Evolutionary conservation across 2,329 filamentous ascomycete species (phyloP).

Genomic region (Diaporthe ilicicola): DNA sequence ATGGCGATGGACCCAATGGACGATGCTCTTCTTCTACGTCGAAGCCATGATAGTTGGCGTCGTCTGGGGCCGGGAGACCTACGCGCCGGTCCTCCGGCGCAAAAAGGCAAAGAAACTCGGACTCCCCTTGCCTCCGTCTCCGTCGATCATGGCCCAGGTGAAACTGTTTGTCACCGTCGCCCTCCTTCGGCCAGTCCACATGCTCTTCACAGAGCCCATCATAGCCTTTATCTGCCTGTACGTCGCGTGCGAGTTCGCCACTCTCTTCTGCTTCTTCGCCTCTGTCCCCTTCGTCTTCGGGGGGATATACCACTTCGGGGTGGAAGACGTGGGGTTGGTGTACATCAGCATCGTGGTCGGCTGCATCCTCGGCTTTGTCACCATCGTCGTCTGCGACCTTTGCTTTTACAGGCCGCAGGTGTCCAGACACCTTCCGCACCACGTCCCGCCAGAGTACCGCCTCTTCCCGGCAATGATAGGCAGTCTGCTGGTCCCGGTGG

Average conservation of each 20-base stretch:
- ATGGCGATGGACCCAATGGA: slow-evolving; percentile 65
- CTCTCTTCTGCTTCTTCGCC: slow-evolving; percentile 62
- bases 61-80: slow-evolving; percentile 62
- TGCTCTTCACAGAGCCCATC: slow-evolving; percentile 71
- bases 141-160: slow-evolving; percentile 40
- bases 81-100: slow-evolving; percentile 59
- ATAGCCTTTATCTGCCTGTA: slow-evolving; percentile 64
- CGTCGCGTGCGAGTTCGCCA: slow-evolving; percentile 59
- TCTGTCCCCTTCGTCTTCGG: slow-evolving; percentile 59
- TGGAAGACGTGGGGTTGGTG: slow-evolving; percentile 53
- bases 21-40: slow-evolving; percentile 55
- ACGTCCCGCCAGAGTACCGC: slow-evolving; percentile 62
- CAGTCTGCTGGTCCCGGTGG: slow-evolving; percentile 59
- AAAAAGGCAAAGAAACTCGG: slow-evolving; percentile 48
- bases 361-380: slow-evolving; percentile 52
- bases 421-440: slow-evolving; percentile 42
- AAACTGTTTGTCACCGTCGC: slow-evolving; percentile 50
- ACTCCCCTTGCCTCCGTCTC: slow-evolving; percentile 36
- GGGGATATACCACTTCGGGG: slow-evolving; percentile 52
- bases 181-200: slow-evolving; percentile 60
- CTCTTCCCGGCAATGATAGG: slow-evolving; percentile 68
- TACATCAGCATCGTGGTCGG: slow-evolving; percentile 57
- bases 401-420: slow-evolving; percentile 52
- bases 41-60: slow-evolving; percentile 47
- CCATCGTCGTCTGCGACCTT: slow-evolving; percentile 50